Conservation (phyloP, 257 asterid species). For the Scutellaria baicalensis region DNA sequence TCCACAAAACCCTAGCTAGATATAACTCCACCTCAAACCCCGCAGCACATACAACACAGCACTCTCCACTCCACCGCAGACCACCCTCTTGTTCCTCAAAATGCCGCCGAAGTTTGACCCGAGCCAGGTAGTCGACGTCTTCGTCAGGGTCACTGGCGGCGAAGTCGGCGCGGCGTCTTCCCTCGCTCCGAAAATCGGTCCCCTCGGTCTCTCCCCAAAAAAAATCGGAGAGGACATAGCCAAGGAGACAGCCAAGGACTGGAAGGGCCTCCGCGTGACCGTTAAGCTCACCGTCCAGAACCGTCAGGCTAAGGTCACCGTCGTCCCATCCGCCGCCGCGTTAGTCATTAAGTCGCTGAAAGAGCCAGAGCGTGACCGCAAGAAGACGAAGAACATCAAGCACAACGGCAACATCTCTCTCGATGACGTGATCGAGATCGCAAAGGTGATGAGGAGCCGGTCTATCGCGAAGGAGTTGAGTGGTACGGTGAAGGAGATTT, state of each 20-base stretch:
- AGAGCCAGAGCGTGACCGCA: constrained; percentile 68
- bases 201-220: constrained; percentile 65
- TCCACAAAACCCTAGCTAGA: constrained; percentile 37
- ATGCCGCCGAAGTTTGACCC: constrained; percentile 86
- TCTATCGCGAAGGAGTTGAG: constrained; percentile 62
- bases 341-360: constrained; percentile 65
- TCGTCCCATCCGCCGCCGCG: constrained; percentile 71
- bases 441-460: constrained; percentile 48
- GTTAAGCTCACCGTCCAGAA: constrained; percentile 64
- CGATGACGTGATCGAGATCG: constrained; percentile 64
- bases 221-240: constrained; percentile 71
- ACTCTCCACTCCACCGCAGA: neutral
- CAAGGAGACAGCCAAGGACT: constrained; percentile 70
- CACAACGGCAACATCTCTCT: constrained; percentile 62
- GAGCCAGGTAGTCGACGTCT: constrained; percentile 56
- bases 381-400: constrained; percentile 62
- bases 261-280: constrained; percentile 82
- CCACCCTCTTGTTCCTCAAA: neutral
- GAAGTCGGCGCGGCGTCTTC: constrained; percentile 78
- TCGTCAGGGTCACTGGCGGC: constrained; percentile 63
- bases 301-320: constrained; percentile 67
- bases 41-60: neutral
- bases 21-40: constrained; percentile 7
- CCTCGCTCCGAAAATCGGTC: constrained; percentile 68
- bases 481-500: constrained; percentile 71